Evolutionary conservation across 2,329 filamentous ascomycete genomes (phyloP).

Genomic region (Esteya vermicola): DNA sequence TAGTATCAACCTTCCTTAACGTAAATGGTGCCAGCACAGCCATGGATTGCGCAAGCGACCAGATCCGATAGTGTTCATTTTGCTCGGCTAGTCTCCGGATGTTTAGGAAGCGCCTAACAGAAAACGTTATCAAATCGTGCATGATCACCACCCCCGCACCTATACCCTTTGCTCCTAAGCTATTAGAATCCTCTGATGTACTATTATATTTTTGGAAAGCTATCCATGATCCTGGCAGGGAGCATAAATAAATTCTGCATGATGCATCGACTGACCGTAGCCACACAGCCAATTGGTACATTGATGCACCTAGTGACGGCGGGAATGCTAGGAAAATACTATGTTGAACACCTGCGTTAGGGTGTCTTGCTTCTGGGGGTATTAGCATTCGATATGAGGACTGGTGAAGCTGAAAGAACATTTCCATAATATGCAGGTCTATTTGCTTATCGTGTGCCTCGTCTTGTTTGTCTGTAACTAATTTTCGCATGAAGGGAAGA

Average conservation of each 20-base stretch:
- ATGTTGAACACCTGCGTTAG: slow-evolving; percentile 11
- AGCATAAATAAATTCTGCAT: slow-evolving; percentile 27
- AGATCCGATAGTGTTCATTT: slow-evolving; percentile 17
- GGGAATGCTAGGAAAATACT: slow-evolving; percentile 38
- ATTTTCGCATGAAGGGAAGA: slow-evolving; percentile 7
- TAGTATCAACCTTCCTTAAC: slow-evolving; percentile 4
- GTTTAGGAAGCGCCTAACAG: slow-evolving; percentile 24
- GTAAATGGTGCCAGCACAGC: slow-evolving; percentile 16
- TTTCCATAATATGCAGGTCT: slow-evolving; percentile 10
- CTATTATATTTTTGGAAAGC: slow-evolving; percentile 27
- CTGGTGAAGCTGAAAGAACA: slow-evolving; percentile 17
- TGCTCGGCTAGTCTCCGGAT: slow-evolving; percentile 18
- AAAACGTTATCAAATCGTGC: slow-evolving; percentile 26
- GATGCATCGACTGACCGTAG: slow-evolving; percentile 23
- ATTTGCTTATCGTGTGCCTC: not conserved
- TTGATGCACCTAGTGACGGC: slow-evolving; percentile 17
- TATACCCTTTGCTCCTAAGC: too few species aligned
- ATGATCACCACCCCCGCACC: slow-evolving; percentile 24
- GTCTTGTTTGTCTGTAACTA: not conserved
- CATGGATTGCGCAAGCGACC: slow-evolving; percentile 24
- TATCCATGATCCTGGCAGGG: slow-evolving; percentile 30
- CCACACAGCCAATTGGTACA: slow-evolving; percentile 28
- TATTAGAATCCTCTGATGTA: too few species aligned
- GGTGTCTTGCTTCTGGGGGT: slow-evolving; percentile 1
- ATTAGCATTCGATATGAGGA: slow-evolving; percentile 13